Percentiles rank a stretch among this genome's conserved stretches.
Conservation (phyloP, 257 asterid genomes). For the Ballota nigra region DNA sequence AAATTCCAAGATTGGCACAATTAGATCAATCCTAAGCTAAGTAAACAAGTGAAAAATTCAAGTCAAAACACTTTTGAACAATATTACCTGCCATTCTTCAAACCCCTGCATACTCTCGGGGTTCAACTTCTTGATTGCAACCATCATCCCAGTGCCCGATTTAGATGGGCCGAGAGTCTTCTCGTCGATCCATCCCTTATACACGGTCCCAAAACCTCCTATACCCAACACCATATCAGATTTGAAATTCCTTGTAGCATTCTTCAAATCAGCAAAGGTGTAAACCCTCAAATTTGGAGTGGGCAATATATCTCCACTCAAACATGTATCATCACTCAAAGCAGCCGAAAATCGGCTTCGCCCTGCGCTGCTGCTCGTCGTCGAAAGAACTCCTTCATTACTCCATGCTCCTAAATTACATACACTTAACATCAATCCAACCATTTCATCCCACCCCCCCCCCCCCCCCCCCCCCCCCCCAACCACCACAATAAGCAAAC, state of each 20-base stretch:
- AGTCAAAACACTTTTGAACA: background rate
- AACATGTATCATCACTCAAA: slow-evolving; percentile 35
- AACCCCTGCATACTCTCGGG: slow-evolving; percentile 52
- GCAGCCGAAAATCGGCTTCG: slow-evolving; percentile 40
- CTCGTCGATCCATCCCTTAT: slow-evolving; percentile 58
- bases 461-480: too few relatives aligned
- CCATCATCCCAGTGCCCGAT: slow-evolving; percentile 39
- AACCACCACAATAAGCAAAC: background rate
- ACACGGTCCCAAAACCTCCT: slow-evolving; percentile 63
- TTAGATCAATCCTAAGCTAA: background rate
- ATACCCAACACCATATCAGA: slow-evolving; percentile 50
- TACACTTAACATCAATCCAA: slow-evolving; percentile 16
- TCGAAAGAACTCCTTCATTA: slow-evolving; percentile 40
- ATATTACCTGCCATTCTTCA: slow-evolving; percentile 56
- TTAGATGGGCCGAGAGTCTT: slow-evolving; percentile 42
- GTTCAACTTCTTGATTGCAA: slow-evolving; percentile 59
- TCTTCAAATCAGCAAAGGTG: slow-evolving; percentile 45
- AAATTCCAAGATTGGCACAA: background rate
- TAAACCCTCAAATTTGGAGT: slow-evolving; percentile 37
- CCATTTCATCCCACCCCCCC: background rate
- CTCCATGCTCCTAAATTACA: slow-evolving; percentile 55
- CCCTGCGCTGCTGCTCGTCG: slow-evolving; percentile 43
- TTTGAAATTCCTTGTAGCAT: slow-evolving; percentile 44
- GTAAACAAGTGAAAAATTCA: background rate
- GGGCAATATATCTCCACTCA: slow-evolving; percentile 40